Base-by-base conservation (phyloP, 768 basidiomycete genomes). In the Leccinum aurantiacum region DNA sequence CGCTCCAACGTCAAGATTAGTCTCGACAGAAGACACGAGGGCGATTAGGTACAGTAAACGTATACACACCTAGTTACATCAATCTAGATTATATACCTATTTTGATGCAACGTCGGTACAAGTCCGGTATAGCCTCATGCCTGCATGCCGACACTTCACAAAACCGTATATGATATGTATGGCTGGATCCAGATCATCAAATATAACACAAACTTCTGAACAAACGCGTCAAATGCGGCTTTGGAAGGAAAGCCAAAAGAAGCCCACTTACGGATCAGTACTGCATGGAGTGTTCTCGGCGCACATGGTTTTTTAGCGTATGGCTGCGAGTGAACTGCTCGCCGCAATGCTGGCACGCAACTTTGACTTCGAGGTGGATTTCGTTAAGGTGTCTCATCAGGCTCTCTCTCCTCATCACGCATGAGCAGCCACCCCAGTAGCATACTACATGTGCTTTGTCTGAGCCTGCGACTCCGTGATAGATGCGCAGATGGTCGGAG, bases 351-450 rank as follows among this genome's bases (percentile, higher is more conserved):
- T 5, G 6, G 53, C 71, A 74, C 3, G 7, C 0, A 31, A 63
- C 57, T 46, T n/a, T 65, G 25, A 51, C 38, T 51, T 60, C 59
- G 19, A 73, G 62, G 24, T 73, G 72, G 31, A 27, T 60, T 44
- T 73, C 72, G 25, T 63, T 63, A 17, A 73, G 50, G 17, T 75
- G 72, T 15, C 73, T 62, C 31, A 57, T 31, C 14, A 73, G 27
- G 22, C 73, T 71, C 58, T 73, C 71, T 44, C 54, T 73, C 24
- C 61, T 75, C 70, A 75, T 68, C 0, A 49, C 54, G 10, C 27
- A 0, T 3, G 3, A 22, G 29, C 72, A 75, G 10, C 38, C 50
- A 19, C 9, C 3, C 72, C 72, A 75, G 31, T 7, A 27, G 9
- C 73, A 73, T 1, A 0, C 31, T 13, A 75, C 0, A 0, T 0